These are phyloP conservation scores for Thuja plicata DNA, from an alignment of 83 land plant genomes.

Conservation along the genomic window DNA sequence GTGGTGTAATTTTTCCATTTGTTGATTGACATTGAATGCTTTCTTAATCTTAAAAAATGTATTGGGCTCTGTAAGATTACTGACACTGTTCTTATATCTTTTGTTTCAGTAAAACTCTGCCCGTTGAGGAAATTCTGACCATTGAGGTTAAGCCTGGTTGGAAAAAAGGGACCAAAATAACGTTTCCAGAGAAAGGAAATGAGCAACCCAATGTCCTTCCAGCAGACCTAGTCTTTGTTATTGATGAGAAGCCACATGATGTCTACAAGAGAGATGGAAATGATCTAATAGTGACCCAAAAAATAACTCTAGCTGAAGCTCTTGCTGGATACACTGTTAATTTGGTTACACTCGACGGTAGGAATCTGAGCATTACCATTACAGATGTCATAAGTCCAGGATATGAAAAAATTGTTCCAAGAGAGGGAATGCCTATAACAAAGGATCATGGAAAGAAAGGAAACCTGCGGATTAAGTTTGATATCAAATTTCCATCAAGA, in stretches of 20 bases:
- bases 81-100: neutral
- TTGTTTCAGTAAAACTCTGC: slow-evolving; percentile 56
- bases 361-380: slow-evolving; percentile 65
- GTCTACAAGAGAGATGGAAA: slow-evolving; percentile 82
- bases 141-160: slow-evolving; percentile 86
- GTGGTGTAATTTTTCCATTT: neutral
- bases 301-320: slow-evolving; percentile 70
- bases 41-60: neutral
- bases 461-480: slow-evolving; percentile 74
- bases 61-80: neutral
- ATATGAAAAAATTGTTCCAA: slow-evolving; percentile 77
- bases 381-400: slow-evolving; percentile 60
- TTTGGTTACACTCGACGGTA: slow-evolving; percentile 71
- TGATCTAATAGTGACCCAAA: slow-evolving; percentile 65
- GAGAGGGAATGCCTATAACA: slow-evolving; percentile 89
- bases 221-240: slow-evolving; percentile 76
- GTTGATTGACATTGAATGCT: neutral
- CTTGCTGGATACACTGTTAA: slow-evolving; percentile 68
- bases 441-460: slow-evolving; percentile 79
- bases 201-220: slow-evolving; percentile 71
- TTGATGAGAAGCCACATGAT: slow-evolving; percentile 84
- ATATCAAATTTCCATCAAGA: slow-evolving; percentile 74
- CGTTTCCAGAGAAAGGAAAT: slow-evolving; percentile 87
- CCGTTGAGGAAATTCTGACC: slow-evolving; percentile 77
- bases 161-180: slow-evolving; percentile 90